phyloP scores from a whole-genome alignment of 495 filamentous ascomycete genomes.

The Glarea lozoyensis region DNA sequence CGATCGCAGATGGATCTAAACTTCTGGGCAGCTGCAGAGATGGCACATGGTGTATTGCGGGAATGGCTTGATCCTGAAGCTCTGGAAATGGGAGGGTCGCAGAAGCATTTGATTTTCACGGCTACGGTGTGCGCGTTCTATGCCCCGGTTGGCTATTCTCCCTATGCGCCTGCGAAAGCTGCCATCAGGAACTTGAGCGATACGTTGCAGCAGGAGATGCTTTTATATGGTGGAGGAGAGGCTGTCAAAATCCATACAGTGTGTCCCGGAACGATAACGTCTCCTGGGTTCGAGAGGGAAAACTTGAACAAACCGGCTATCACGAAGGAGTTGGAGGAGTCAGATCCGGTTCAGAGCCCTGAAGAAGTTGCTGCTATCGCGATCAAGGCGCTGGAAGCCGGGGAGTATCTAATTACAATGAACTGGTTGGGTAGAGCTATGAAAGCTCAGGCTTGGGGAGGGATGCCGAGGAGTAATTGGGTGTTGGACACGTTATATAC shows the following conservation, averaged over 20 bases:
- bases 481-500: constrained; percentile 51
- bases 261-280: constrained; percentile 75
- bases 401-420: constrained; percentile 68
- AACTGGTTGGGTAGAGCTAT: constrained; percentile 60
- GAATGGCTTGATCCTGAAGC: constrained; percentile 48
- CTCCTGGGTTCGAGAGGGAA: constrained; percentile 69
- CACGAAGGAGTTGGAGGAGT: constrained; percentile 73
- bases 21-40: constrained; percentile 83
- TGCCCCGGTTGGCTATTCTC: constrained; percentile 71
- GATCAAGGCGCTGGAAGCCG: constrained; percentile 69
- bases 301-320: constrained; percentile 72
- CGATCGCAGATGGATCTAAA: constrained; percentile 83
- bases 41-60: constrained; percentile 61
- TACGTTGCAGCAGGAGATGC: constrained; percentile 71
- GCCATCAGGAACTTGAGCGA: constrained; percentile 81
- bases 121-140: constrained; percentile 68
- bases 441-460: constrained; percentile 50
- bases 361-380: constrained; percentile 63
- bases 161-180: constrained; percentile 79
- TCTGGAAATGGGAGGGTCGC: constrained; percentile 25
- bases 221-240: constrained; percentile 55
- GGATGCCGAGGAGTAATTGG: constrained; percentile 48
- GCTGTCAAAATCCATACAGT: constrained; percentile 74
- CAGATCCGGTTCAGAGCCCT: constrained; percentile 68
- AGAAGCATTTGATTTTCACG: constrained; percentile 82